Evolutionary conservation across 805 yeast species (phyloP), one percentile per base, ranked within the genome.

Genomic region (Kodamaea laetipori): DNA sequence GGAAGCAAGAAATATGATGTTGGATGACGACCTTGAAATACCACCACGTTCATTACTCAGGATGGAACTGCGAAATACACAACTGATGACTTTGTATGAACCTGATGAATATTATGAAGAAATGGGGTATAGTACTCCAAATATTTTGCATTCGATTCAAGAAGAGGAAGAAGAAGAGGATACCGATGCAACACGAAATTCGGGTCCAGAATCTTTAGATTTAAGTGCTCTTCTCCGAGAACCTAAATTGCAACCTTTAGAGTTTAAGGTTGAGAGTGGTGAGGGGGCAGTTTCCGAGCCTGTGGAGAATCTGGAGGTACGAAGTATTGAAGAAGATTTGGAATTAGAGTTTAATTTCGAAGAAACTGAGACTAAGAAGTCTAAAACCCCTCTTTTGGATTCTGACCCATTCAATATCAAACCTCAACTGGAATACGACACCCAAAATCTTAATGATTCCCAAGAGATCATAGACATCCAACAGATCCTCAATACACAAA

Each of bases 111-210:
- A 21, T 6, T 30, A 12, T 15, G 34, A 30, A 15, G 34, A 17
- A 15, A 21, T 21, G 24, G 34, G 34, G 7, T 30, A 30, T 19
- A 30, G 34, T 15, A 35, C 38, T 2, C 38, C 38, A 3, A 35
- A 24, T 24, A 13, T 35, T 3, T 17, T 35, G 17, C 38, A 35
- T 15, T 35, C 38, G 19, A 35, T 35, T 17, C 38, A 35, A 12
- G 38, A 35, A 12, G 38, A 35, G 19, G 38, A 35, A 3, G 38
- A 35, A n/a, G 38, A 35, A 17, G 28, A 35, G 15, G 38, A 21
- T n/a, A 24, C 19, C 6, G 38, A 35, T 12, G 38, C 34, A 12
- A 30, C 34, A 7, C 4, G 34, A 30, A 30, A 30, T 13, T 30
- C 34, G 11, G 34, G 19, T n/a, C 17, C 17, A 11, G 34, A 30